Percentiles rank a stretch among this genome's conserved stretches.
These are phyloP conservation scores for Ephemerocybe angulata DNA, from an alignment of 768 basidiomycete species.

Conservation along the genomic window DNA sequence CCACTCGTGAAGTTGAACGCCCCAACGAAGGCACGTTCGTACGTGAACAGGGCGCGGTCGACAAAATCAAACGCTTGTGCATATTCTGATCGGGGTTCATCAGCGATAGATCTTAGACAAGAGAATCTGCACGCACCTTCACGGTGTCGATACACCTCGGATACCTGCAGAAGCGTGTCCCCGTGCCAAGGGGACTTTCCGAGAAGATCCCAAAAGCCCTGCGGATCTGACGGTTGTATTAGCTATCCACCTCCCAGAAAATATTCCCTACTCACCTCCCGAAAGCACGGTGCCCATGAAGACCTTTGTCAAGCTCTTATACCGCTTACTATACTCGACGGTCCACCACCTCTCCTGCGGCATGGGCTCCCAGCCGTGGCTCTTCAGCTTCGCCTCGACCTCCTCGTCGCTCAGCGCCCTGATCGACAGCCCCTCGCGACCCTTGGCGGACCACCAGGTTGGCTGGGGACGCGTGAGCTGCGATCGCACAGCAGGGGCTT, in stretches of 20 bases:
- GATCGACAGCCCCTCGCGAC: constrained; percentile 71
- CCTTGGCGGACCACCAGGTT: constrained; percentile 69
- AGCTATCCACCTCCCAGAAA: background rate
- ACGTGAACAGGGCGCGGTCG: constrained; percentile 91
- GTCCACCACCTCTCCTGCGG: constrained; percentile 83
- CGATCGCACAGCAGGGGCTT: constrained; percentile 51
- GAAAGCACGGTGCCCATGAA: constrained; percentile 81
- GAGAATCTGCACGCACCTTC: constrained; percentile 56
- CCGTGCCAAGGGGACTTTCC: constrained; percentile 84
- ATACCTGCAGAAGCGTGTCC: constrained; percentile 84
- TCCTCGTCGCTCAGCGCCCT: constrained; percentile 57
- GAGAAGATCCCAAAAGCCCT: constrained; percentile 74
- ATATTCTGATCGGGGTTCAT: constrained; percentile 50
- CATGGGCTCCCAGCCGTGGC: constrained; percentile 36
- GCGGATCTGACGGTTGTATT: constrained; percentile 52
- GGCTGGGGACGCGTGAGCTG: constrained; percentile 73
- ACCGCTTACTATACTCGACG: constrained; percentile 80
- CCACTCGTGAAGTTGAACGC: constrained; percentile 84
- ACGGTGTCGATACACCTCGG: constrained; percentile 81
- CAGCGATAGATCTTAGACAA: background rate
- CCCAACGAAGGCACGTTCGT: constrained; percentile 86
- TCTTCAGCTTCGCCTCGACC: constrained; percentile 35
- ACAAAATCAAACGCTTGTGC: constrained; percentile 81
- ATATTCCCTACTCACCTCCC: constrained; percentile 54
- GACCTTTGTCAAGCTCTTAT: constrained; percentile 73